Percentiles rank a stretch among this genome's conserved stretches.
Evolutionary conservation across 305 asterid species (phyloP).

Genomic region (Striga hermonthica): DNA sequence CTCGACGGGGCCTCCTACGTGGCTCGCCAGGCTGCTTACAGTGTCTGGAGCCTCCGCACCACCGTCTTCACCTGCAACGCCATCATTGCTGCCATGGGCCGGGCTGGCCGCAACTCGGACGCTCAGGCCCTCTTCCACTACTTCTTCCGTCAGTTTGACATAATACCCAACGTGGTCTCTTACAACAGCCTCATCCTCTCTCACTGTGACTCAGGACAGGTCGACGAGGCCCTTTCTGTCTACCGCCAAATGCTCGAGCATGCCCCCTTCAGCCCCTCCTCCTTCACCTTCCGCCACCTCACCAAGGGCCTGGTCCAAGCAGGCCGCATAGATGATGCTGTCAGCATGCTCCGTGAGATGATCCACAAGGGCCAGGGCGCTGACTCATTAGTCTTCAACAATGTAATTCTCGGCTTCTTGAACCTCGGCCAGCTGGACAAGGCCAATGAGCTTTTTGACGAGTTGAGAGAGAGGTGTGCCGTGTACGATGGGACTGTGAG

Average conservation of each 20-base stretch:
- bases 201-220: slow-evolving; percentile 71
- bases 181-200: slow-evolving; percentile 64
- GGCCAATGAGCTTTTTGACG: slow-evolving; percentile 78
- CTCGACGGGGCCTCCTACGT: slow-evolving; percentile 77
- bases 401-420: slow-evolving; percentile 75
- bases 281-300: slow-evolving; percentile 71
- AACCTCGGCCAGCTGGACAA: slow-evolving; percentile 65
- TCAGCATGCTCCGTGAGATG: slow-evolving; percentile 70
- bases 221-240: slow-evolving; percentile 61
- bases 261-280: slow-evolving; percentile 77
- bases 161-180: slow-evolving; percentile 71
- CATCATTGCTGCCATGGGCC: slow-evolving; percentile 84
- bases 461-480: slow-evolving; percentile 79
- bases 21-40: slow-evolving; percentile 70
- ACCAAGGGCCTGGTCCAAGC: slow-evolving; percentile 74
- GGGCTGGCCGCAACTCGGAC: slow-evolving; percentile 57
- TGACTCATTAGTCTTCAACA: slow-evolving; percentile 83
- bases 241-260: slow-evolving; percentile 51
- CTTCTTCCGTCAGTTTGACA: slow-evolving; percentile 67
- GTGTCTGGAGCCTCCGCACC: slow-evolving; percentile 52
- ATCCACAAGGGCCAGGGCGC: slow-evolving; percentile 84
- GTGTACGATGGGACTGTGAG: slow-evolving; percentile 88
- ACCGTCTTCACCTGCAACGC: slow-evolving; percentile 98
- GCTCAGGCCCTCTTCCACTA: slow-evolving; percentile 74
- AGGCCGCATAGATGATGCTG: slow-evolving; percentile 61